A percentile compares a stretch with the other conserved stretches of the same genome.
Evolutionary conservation across 2,329 filamentous ascomycete genomes (phyloP).

Genomic region (Pseudofabraea citricarpa): DNA sequence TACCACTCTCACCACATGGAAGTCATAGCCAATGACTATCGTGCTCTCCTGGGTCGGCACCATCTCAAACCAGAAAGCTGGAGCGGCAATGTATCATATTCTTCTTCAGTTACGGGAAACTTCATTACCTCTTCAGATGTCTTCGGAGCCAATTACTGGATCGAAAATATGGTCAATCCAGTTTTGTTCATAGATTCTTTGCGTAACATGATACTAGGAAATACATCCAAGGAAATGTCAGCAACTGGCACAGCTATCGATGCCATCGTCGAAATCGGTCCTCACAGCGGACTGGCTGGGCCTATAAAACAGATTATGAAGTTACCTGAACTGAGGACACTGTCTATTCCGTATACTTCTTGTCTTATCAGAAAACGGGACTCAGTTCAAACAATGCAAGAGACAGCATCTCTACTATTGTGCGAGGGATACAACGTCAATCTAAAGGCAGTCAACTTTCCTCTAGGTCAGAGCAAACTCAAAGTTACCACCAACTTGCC

Average conservation of each 20-base stretch:
- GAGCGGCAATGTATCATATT: not conserved
- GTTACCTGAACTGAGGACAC: not conserved
- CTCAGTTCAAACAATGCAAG: not conserved
- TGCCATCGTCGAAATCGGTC: slow-evolving; percentile 1
- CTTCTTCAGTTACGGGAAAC: slow-evolving; percentile 31
- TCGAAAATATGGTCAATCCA: slow-evolving; percentile 37
- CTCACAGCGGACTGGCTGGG: slow-evolving; percentile 6
- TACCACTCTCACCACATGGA: slow-evolving; percentile 37
- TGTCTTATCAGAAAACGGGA: not conserved
- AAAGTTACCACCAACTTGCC: slow-evolving; percentile 3
- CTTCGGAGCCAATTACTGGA: slow-evolving; percentile 38
- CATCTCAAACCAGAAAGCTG: not conserved
- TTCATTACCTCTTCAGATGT: not conserved
- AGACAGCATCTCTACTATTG: not conserved
- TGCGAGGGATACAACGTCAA: not conserved
- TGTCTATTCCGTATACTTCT: not conserved
- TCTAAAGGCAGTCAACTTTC: not conserved
- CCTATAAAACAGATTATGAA: slow-evolving; percentile 1
- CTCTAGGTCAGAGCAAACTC: not conserved
- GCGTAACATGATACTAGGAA: slow-evolving; percentile 3
- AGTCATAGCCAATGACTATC: slow-evolving; percentile 7
- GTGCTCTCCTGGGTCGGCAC: not conserved
- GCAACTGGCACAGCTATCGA: not conserved
- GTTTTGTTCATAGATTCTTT: slow-evolving; percentile 32
- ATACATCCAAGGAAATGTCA: slow-evolving; percentile 3